A percentile compares a stretch with the other conserved stretches of the same genome.
Evolutionary conservation across 169 alveolate genomes (phyloP).

Genomic region (Eimeria tenella): DNA sequence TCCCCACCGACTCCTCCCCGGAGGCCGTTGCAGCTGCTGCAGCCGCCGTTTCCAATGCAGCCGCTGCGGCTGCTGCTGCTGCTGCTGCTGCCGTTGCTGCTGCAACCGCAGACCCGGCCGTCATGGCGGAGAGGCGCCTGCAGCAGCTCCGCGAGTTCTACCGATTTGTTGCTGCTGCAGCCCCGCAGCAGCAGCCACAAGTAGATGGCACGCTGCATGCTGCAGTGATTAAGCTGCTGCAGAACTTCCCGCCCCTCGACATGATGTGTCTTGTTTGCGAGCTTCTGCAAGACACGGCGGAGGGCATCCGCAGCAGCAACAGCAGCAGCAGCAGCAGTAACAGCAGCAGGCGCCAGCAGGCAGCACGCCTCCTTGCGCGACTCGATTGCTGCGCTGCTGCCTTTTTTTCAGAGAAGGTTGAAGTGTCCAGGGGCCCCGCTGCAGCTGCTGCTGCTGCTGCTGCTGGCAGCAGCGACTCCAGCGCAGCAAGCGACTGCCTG

Average conservation of each 20-base stretch:
- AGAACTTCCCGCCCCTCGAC: conserved; percentile 52
- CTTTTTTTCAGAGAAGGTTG: conserved; percentile 23
- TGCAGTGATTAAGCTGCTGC: conserved; percentile 62
- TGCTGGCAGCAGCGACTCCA: conserved; percentile 31
- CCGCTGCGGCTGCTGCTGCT: conserved; percentile 15
- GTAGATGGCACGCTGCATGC: conserved; percentile 75
- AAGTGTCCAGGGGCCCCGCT: conserved; percentile 17
- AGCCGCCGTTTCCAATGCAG: neutral
- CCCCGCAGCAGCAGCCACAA: conserved; percentile 31
- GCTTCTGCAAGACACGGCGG: conserved; percentile 50
- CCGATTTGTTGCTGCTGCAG: conserved; percentile 54
- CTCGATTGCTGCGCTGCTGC: conserved; percentile 56
- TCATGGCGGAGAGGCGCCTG: conserved; percentile 27
- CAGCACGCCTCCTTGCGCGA: conserved; percentile 36
- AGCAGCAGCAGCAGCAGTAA: neutral
- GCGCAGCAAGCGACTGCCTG: conserved; percentile 42
- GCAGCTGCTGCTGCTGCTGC: conserved; percentile 55
- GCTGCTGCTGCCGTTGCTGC: conserved; percentile 1
- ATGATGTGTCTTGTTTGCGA: conserved; percentile 46
- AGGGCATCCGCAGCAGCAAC: conserved; percentile 50
- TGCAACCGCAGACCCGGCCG: conserved; percentile 13
- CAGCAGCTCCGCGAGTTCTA: conserved; percentile 61
- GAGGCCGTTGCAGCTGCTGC: neutral
- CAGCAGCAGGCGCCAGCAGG: neutral
- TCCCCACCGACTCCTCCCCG: neutral